Evolutionary conservation across 1,139 yeast species (phyloP).

Genomic region (Zygoascus hellenicus): DNA sequence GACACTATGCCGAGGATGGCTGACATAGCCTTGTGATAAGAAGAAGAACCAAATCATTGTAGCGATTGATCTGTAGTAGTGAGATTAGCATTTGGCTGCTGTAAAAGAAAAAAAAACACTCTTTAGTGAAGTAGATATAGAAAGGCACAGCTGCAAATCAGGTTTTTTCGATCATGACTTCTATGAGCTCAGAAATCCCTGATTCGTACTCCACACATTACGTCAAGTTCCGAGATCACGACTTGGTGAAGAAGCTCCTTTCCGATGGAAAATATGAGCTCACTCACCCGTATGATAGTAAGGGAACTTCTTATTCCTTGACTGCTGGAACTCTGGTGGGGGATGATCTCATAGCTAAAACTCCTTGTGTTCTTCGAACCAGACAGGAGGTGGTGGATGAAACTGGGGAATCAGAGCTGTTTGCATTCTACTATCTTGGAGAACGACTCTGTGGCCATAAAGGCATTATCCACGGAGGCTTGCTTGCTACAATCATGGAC

Average conservation of each 20-base stretch:
- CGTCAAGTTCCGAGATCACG: conserved; percentile 20
- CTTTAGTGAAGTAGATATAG: too few species aligned
- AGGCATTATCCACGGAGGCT: conserved; percentile 81
- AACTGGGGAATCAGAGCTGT: conserved; percentile 21
- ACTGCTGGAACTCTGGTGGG: conserved; percentile 34
- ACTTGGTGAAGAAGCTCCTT: conserved; percentile 21
- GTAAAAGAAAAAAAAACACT: too few species aligned
- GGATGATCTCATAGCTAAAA: conserved; percentile 26
- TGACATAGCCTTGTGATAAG: too few species aligned
- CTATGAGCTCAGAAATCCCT: background rate
- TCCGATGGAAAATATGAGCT: conserved; percentile 22
- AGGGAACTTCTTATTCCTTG: conserved; percentile 24
- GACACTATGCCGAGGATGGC: too few species aligned
- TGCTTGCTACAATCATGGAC: conserved; percentile 75
- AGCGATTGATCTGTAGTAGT: too few species aligned
- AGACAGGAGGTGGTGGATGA: conserved; percentile 22
- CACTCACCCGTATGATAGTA: conserved; percentile 25
- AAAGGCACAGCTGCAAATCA: background rate
- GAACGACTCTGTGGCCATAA: conserved; percentile 57
- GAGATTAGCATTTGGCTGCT: too few species aligned
- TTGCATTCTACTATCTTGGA: conserved; percentile 63
- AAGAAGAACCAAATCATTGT: too few species aligned
- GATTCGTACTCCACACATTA: conserved; percentile 18
- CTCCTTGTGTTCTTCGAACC: conserved; percentile 30
- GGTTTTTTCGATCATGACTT: background rate